These are phyloP conservation scores for Dictyophora rubrovolvata DNA, from an alignment of 768 basidiomycete species.

Conservation along the genomic window DNA sequence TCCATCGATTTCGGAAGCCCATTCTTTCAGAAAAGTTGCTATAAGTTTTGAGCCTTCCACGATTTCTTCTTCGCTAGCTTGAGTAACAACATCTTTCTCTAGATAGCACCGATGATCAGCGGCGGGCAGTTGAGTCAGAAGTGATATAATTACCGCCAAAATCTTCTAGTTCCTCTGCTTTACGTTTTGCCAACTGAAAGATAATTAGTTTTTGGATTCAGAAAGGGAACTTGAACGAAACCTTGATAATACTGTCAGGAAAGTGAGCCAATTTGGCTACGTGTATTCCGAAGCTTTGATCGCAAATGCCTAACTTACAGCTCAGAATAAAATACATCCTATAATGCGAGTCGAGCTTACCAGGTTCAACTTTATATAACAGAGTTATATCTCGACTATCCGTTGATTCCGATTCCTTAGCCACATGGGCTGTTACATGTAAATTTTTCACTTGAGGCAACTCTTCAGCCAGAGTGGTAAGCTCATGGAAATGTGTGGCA, in stretches of 20 bases:
- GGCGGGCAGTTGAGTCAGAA: conserved; percentile 11
- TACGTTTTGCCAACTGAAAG: conserved; percentile 72
- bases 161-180: conserved; percentile 86
- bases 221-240: conserved; percentile 20
- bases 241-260: conserved; percentile 87
- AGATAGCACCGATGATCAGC: conserved; percentile 17
- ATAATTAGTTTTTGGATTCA: background rate
- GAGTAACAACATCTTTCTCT: conserved; percentile 23
- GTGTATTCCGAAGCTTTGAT: conserved; percentile 98
- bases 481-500: conserved; percentile 96
- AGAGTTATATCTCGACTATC: conserved; percentile 72
- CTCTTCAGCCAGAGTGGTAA: conserved; percentile 85
- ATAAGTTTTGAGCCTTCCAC: conserved; percentile 77
- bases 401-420: conserved; percentile 30
- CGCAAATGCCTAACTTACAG: conserved; percentile 61
- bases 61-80: conserved; percentile 46
- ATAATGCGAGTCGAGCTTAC: conserved; percentile 29
- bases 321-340: background rate
- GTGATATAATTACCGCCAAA: conserved; percentile 45
- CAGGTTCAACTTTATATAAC: conserved; percentile 66
- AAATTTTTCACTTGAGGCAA: conserved; percentile 83
- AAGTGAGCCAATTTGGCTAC: conserved; percentile 97
- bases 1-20: conserved; percentile 36
- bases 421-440: conserved; percentile 91
- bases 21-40: conserved; percentile 64